A percentile compares a stretch with the other conserved stretches of the same genome.
Conservation (phyloP, 2,329 filamentous ascomycete species). For the Passalora sequoiae region DNA sequence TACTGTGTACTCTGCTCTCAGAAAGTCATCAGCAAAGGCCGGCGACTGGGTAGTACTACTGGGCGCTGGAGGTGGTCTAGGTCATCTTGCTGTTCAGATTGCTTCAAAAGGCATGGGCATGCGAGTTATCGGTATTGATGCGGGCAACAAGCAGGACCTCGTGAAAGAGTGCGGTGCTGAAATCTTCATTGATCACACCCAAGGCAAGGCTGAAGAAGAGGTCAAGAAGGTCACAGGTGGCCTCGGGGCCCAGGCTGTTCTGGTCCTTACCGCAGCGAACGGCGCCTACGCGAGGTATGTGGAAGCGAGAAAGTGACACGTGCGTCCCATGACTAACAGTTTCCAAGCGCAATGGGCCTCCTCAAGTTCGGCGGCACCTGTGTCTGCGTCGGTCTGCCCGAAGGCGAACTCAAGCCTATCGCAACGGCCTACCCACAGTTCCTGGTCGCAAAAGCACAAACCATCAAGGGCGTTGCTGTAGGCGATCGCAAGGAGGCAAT, state of each 20-base stretch:
- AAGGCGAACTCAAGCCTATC: constrained; percentile 45
- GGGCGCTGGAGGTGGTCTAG: constrained; percentile 35
- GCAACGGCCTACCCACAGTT: constrained; percentile 38
- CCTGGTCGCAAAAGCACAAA: constrained; percentile 40
- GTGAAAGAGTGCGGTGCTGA: constrained; percentile 59
- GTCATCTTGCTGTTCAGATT: constrained; percentile 60
- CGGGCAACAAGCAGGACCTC: constrained; percentile 59
- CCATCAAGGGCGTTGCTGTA: constrained; percentile 44
- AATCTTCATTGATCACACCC: constrained; percentile 59
- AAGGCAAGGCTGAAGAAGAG: constrained; percentile 49
- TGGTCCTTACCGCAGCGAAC: constrained; percentile 51
- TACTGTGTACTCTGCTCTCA: constrained; percentile 61
- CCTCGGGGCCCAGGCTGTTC: constrained; percentile 55
- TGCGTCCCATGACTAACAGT: constrained; percentile 3
- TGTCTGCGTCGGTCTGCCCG: constrained; percentile 46
- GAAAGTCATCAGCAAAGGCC: constrained; percentile 54
- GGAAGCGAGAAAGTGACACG: neutral
- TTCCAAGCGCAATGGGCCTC: constrained; percentile 33
- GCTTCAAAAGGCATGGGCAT: constrained; percentile 57
- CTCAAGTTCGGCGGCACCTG: constrained; percentile 44
- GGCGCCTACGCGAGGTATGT: constrained; percentile 40
- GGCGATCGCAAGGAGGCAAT: constrained; percentile 46
- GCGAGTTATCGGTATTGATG: constrained; percentile 62
- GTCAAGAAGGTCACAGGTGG: constrained; percentile 55
- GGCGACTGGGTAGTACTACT: constrained; percentile 57